Base-by-base conservation (phyloP, 1,284 basidiomycete species). In the Puccinia coronata region DNA sequence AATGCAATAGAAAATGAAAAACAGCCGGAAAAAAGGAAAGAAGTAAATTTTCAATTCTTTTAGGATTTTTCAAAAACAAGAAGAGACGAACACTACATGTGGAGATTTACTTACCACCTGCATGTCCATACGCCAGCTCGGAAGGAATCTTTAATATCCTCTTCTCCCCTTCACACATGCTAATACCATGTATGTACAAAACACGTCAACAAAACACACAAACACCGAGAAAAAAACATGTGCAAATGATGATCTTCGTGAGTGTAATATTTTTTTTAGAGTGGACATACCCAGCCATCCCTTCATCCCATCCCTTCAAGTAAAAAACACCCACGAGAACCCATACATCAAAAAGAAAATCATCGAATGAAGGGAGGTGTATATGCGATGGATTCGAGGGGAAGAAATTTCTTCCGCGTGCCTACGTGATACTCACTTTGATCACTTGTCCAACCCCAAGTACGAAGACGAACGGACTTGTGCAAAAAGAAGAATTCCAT, bases 291-390 rank as follows among this genome's bases (percentile, higher is more conserved):
- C 43, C 39, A 8, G 73, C 41, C 69, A 80, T 31, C 20, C 78
- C 78, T 49, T 72, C 55, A 57, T 80, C 78, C 78, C 78, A 80
- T 1, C 78, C 78, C 78, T 80, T 63, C n/a, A n/a, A n/a, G n/a
- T n/a, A 41, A 25, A 41, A 57, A 11, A 73, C 5, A 73, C 53
- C 8, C n/a, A 23, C 1, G 9, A 25, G 16, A 53, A 31, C 8
- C 16, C n/a, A n/a, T n/a, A n/a, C n/a, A n/a, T n/a, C n/a, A n/a
- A n/a, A 16, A 31, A 34, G 41, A 28, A 20, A 70, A 43, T n/a
- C 1, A 65, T 20, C 16, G 36, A 14, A 31, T 25, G 39, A 31
- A 43, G 20, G n/a, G n/a, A n/a, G n/a, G n/a, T n/a, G n/a, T n/a
- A n/a, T n/a, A n/a, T n/a, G n/a, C n/a, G n/a, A n/a, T n/a, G n/a